Percentiles rank a stretch among this genome's conserved stretches.
Conservation (phyloP, 1,284 basidiomycete species). For the Ceratobasidium sp. region DNA sequence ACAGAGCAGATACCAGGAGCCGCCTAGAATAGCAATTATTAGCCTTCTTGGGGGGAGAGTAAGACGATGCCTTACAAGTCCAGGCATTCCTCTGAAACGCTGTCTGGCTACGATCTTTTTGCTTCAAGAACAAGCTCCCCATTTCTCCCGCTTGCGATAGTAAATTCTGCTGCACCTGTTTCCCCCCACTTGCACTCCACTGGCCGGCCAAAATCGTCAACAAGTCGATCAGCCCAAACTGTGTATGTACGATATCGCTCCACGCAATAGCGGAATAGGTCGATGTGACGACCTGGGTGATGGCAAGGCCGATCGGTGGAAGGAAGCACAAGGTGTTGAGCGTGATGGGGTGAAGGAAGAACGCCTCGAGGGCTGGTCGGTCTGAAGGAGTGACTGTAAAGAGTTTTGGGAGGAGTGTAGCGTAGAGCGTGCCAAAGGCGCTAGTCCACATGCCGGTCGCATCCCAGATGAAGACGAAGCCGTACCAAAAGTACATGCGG, state of each 20-base stretch:
- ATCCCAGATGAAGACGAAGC: constrained; percentile 43
- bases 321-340: constrained; percentile 24
- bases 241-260: constrained; percentile 37
- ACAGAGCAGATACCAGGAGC: constrained; percentile 35
- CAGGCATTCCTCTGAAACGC: constrained; percentile 31
- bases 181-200: not conserved
- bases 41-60: not conserved
- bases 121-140: constrained; percentile 28
- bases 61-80: constrained; percentile 19
- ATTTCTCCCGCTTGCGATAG: constrained; percentile 1
- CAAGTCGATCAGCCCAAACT: constrained; percentile 28
- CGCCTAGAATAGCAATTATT: constrained; percentile 13
- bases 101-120: constrained; percentile 23
- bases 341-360: constrained; percentile 35
- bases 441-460: constrained; percentile 39
- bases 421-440: constrained; percentile 39
- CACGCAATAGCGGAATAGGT: constrained; percentile 36
- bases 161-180: not conserved
- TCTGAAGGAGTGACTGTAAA: constrained; percentile 31
- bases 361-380: not conserved
- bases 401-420: constrained; percentile 31
- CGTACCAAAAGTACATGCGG: constrained; percentile 44
- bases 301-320: constrained; percentile 24
- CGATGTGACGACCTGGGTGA: constrained; percentile 36
- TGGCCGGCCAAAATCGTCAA: not conserved